Base-by-base conservation (phyloP, 441 rosid genomes). In the Daphne laureola region DNA sequence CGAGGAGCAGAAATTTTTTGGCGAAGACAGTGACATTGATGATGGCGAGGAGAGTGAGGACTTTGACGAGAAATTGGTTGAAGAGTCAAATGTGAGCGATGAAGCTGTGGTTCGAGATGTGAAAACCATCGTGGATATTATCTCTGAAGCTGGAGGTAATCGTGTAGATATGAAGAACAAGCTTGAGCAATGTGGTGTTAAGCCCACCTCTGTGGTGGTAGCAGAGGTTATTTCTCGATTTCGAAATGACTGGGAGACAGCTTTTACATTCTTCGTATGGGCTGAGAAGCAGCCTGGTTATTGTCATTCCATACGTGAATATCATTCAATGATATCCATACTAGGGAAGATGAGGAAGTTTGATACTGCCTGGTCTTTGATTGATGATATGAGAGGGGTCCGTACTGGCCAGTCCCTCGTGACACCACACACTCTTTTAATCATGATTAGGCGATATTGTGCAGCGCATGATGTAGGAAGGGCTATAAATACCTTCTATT, bases 391-490 rank as follows among this genome's bases (percentile, higher is more conserved):
- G 98, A 75, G 81, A 71, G 86, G 83, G 46, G 64, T 67, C 12
- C 61, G 48, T 53, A 65, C 62, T 15, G 79, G 76, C 43, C 69
- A 70, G 17, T 82, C 82, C 67, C 73, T 90, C 46, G 79, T 90
- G 43, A 82, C 79, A 18, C 79, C 96, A 2, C 92, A 84, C 72
- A 87, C 96, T 43, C 75, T 90, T 54, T 62, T 87, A 73, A 84
- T 94, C 65, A 80, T 94, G 95, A 87, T 94, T 49, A 84, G 98
- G 64, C 73, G 73, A 69, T 94, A 94, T 71, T 87, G 94, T 67
- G 95, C 94, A 1, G 83, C 73, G 15, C 95, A 76, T 64, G 95
- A 94, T 64, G 98, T 90, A 51, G 95, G 83, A 3, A 68, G 73
- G 64, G 98, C 98, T 27, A 81, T 94, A 48, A 82, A 84, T 65